phyloP scores from a whole-genome alignment of 108 stramenopile genomes.

The Nitzschia sp. region DNA sequence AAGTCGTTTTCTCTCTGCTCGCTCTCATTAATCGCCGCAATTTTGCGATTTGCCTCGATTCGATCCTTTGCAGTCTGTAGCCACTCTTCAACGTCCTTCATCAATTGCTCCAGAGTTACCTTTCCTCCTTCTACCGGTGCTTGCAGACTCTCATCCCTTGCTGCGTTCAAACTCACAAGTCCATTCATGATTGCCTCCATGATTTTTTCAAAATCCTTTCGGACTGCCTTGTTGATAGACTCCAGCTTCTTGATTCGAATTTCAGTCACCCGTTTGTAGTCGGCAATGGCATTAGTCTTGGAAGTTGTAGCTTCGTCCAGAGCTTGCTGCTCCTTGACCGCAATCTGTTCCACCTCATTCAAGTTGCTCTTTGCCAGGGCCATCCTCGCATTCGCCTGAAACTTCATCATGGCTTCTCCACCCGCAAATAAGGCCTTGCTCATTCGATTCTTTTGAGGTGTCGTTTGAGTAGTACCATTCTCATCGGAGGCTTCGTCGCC shows the following conservation, averaged over 20 bases:
- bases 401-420: slow-evolving; percentile 75
- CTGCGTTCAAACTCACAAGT: neutral
- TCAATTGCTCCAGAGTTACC: slow-evolving; percentile 7
- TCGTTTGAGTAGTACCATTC: neutral
- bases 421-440: slow-evolving; percentile 41
- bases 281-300: slow-evolving; percentile 36
- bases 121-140: slow-evolving; percentile 3
- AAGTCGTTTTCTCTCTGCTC: slow-evolving; percentile 4
- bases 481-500: slow-evolving; percentile 4
- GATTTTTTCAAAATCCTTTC: slow-evolving; percentile 41
- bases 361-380: slow-evolving; percentile 51
- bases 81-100: slow-evolving; percentile 22
- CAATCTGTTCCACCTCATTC: slow-evolving; percentile 60
- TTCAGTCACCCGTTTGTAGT: slow-evolving; percentile 49
- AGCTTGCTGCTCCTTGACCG: slow-evolving; percentile 49
- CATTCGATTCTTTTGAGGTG: slow-evolving; percentile 10
- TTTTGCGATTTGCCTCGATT: slow-evolving; percentile 1
- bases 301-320: slow-evolving; percentile 44
- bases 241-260: slow-evolving; percentile 41
- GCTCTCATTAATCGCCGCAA: slow-evolving; percentile 5
- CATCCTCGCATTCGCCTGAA: slow-evolving; percentile 54
- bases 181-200: slow-evolving; percentile 12
- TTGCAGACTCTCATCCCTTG: neutral
- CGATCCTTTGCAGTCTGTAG: slow-evolving; percentile 10
- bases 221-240: slow-evolving; percentile 46